Conservation (phyloP, 2,329 filamentous ascomycete genomes). For the Exophiala calicioides region DNA sequence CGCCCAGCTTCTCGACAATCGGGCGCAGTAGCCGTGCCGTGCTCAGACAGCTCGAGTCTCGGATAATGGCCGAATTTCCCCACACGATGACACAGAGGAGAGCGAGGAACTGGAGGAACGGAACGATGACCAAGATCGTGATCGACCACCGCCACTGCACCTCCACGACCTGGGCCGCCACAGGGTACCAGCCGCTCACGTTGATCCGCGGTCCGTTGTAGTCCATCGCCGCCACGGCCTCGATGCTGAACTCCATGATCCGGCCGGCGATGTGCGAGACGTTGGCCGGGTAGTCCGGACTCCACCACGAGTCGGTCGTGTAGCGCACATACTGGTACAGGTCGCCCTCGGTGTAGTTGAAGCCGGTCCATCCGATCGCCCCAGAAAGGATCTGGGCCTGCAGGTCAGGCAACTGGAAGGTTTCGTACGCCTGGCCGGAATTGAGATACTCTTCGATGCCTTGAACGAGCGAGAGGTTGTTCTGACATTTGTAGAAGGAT, state of each 20-base stretch:
- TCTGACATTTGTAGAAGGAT: constrained; percentile 28
- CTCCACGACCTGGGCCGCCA: constrained; percentile 82
- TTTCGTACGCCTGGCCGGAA: constrained; percentile 7
- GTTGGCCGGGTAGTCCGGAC: constrained; percentile 12
- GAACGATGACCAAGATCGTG: constrained; percentile 26
- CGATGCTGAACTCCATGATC: constrained; percentile 27
- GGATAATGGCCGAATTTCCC: constrained; percentile 31
- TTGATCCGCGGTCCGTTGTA: constrained; percentile 42
- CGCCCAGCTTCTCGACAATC: constrained; percentile 28
- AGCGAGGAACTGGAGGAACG: constrained; percentile 24
- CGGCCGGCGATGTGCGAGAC: constrained; percentile 13
- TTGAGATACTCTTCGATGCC: constrained; percentile 20
- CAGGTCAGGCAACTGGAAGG: constrained; percentile 21
- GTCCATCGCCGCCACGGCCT: constrained; percentile 30
- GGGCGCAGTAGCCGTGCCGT: constrained; percentile 28
- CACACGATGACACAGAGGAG: constrained; percentile 27
- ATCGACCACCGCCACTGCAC: constrained; percentile 53
- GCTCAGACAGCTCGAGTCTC: constrained; percentile 27
- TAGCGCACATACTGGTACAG: constrained; percentile 24
- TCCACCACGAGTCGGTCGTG: constrained; percentile 23
- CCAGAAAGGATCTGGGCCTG: constrained; percentile 29
- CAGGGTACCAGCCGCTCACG: constrained; percentile 82
- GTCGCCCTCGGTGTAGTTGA: constrained; percentile 17
- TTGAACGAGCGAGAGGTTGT: constrained; percentile 19
- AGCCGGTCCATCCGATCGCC: constrained; percentile 29